Base-by-base conservation (phyloP, 805 yeast genomes). In the Lachancea cidri region DNA sequence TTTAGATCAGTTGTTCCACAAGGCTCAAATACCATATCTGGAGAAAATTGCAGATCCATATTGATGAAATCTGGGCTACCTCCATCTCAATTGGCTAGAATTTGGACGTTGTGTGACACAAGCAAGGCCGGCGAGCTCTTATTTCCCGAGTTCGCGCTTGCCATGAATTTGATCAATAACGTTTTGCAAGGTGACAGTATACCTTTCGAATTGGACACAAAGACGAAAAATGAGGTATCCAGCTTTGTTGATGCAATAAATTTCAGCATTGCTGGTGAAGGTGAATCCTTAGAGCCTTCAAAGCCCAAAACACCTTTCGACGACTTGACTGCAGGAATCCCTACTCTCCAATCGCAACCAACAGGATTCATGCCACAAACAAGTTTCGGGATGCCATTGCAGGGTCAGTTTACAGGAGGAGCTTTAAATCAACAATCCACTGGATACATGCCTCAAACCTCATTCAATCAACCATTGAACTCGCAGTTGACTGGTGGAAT, bases 81-180 rank as follows among this genome's bases (percentile, higher is more conserved):
- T 32, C 87, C 95, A 2, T 71, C 76, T 18, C 77, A 81, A 33
- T 71, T 91, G 52, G 91, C 91, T 2, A 86, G 79, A 52, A 83
- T 91, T 46, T 91, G 98, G 98, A 80, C 83, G 17, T 68, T 91
- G 43, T 76, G 95, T n/a, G 98, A 91, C 57, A 82, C 95, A 2
- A 84, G 81, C 52, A 83, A 79, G 54, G 81, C 93, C 5, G 98
- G 98, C 2, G 73, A 79, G 41, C 74, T 91, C 46, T 66, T 91
- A 52, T 91, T 89, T 58, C 98, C 98, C 2, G 97, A 91, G 62
- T 91, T 91, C 70, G 95, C 95, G 13, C 70, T 91, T 49, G 88
- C 96, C 14, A 79, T 91, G 71, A 91, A 88, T 62, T 71, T 91
- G 52, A 88, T 95, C 58, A 83, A 85, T 52, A 65, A 78, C 55